Evolutionary conservation across 2,329 filamentous ascomycete genomes (phyloP).

Genomic region (Claviceps purpurea): DNA sequence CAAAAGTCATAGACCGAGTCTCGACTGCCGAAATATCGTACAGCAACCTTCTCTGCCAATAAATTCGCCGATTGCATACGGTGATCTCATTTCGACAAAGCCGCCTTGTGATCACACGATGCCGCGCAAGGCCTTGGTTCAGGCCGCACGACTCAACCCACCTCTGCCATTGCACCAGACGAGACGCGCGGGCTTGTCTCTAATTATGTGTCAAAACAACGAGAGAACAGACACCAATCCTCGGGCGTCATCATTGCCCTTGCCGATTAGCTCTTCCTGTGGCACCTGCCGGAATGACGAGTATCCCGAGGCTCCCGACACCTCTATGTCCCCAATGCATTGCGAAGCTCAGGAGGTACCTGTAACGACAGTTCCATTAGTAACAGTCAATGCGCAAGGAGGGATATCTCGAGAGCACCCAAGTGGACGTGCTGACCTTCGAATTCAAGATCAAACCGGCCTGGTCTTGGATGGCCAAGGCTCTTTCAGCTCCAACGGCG

Average conservation of each 20-base stretch:
- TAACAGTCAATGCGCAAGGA: not conserved
- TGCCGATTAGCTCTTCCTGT: not conserved
- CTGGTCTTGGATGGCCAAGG: not conserved
- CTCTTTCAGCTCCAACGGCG: constrained; percentile 5
- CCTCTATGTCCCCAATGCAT: not conserved
- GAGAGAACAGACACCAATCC: not conserved
- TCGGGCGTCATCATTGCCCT: no score
- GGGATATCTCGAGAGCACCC: no score
- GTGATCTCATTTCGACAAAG: constrained; percentile 20
- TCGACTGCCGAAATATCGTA: constrained; percentile 4
- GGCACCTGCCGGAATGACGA: not conserved
- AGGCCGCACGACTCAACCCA: not conserved
- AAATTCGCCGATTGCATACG: constrained; percentile 18
- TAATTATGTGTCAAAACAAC: not conserved
- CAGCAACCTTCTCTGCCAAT: constrained; percentile 11
- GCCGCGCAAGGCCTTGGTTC: constrained; percentile 6
- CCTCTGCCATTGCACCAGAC: not conserved
- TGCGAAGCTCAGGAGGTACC: not conserved
- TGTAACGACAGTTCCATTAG: not conserved
- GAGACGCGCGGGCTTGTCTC: not conserved
- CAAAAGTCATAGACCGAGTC: not conserved
- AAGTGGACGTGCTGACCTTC: no score
- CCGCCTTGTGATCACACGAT: constrained; percentile 8
- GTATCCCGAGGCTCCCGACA: not conserved
- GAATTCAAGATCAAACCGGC: not conserved